Conservation (phyloP, 2,329 filamentous ascomycete genomes). For the Chrysosphaeria jannelii region DNA sequence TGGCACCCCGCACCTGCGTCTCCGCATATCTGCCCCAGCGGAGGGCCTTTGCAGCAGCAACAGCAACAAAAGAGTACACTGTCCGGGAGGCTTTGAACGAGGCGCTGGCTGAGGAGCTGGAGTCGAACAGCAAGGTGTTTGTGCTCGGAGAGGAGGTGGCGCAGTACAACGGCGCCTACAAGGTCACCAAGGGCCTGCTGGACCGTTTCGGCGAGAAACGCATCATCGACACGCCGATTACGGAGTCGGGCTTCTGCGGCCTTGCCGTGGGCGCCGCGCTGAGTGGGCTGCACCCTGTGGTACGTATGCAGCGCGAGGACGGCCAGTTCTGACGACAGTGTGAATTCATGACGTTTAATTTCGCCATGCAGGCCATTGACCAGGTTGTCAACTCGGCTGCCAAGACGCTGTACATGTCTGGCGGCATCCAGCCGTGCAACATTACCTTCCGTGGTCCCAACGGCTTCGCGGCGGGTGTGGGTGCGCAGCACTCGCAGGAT, state of each 20-base stretch:
- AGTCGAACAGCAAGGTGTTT: constrained; percentile 82
- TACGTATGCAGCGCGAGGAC: too few relatives aligned
- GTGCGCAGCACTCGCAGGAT: constrained; percentile 93
- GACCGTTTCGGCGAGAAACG: constrained; percentile 94
- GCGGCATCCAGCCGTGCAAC: constrained; percentile 97
- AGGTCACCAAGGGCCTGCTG: constrained; percentile 91
- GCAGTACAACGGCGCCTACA: constrained; percentile 99
- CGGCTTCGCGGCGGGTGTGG: constrained; percentile 87
- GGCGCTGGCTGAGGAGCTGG: constrained; percentile 90
- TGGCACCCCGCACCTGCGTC: too few relatives aligned
- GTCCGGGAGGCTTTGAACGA: constrained; percentile 95
- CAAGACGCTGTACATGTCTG: constrained; percentile 99
- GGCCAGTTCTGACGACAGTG: too few relatives aligned
- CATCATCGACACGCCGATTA: constrained; percentile 96
- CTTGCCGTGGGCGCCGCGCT: constrained; percentile 84
- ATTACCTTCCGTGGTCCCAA: constrained; percentile 99
- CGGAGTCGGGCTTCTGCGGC: constrained; percentile 83
- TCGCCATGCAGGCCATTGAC: constrained; percentile 99
- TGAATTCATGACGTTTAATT: constrained; percentile 99
- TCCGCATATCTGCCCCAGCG: constrained; percentile 15
- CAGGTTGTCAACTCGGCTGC: constrained; percentile 97
- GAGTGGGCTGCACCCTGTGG: constrained; percentile 75
- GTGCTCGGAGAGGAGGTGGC: constrained; percentile 93
- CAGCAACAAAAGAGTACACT: constrained; percentile 66
- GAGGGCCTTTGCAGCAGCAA: constrained; percentile 22